These are phyloP conservation scores for Poa pratensis DNA, from an alignment of 176 grass and related monocot species.

Conservation along the genomic window DNA sequence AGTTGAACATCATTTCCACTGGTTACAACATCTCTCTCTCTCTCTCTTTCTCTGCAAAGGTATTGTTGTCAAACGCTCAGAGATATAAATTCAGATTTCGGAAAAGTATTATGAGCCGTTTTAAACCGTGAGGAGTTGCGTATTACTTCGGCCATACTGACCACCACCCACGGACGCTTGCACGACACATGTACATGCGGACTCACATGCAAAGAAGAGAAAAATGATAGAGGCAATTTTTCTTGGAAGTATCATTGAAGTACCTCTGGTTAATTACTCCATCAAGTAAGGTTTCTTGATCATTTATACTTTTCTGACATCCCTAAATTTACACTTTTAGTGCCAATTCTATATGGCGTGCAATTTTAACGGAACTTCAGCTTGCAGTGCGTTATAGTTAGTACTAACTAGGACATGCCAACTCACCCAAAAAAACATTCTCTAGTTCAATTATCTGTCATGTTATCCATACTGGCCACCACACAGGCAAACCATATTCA, in stretches of 20 bases:
- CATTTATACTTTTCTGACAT: too few species aligned
- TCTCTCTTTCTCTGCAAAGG: neutral
- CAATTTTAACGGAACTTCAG: too few species aligned
- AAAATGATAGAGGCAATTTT: neutral
- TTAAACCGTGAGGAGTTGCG: neutral
- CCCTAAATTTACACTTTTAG: too few species aligned
- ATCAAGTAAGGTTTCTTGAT: too few species aligned
- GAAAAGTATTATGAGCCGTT: neutral
- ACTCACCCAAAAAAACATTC: too few species aligned
- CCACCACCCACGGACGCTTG: neutral
- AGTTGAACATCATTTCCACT: neutral
- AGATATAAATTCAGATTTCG: neutral
- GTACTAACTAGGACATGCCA: too few species aligned
- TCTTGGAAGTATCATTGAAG: neutral
- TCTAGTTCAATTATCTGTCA: too few species aligned
- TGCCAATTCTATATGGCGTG: too few species aligned
- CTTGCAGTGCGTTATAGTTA: too few species aligned
- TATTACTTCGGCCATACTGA: conserved; percentile 9
- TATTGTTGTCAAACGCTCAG: conserved; percentile 1
- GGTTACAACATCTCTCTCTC: neutral
- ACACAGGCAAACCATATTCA: too few species aligned
- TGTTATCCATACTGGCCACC: too few species aligned
- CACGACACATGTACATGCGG: neutral
- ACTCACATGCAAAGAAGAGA: neutral
- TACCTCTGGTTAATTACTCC: conserved; percentile 1